Evolutionary conservation across 139 green algal genomes (phyloP).

Genomic region (Volvox reticuliferus): DNA sequence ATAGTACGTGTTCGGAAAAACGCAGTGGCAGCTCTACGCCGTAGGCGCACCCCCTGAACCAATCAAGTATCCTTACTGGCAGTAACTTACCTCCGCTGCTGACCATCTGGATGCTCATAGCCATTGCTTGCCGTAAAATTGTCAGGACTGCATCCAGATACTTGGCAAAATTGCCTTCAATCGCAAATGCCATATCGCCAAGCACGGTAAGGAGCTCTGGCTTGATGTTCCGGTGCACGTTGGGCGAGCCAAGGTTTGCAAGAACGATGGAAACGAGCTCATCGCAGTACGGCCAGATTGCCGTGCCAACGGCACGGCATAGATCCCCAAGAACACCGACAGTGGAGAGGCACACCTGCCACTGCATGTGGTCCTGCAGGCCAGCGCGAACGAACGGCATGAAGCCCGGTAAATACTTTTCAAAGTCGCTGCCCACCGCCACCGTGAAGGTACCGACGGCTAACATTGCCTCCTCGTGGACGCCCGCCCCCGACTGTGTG

Average conservation of each 20-base stretch:
- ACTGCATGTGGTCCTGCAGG: slow-evolving; percentile 90
- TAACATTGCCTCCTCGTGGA: slow-evolving; percentile 97
- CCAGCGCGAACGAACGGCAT: slow-evolving; percentile 88
- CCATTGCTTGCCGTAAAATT: slow-evolving; percentile 87
- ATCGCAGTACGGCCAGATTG: slow-evolving; percentile 89
- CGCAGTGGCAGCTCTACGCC: too few species aligned
- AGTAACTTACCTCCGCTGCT: background rate
- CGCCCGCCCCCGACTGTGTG: slow-evolving; percentile 61
- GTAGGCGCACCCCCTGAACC: too few species aligned
- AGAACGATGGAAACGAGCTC: slow-evolving; percentile 74
- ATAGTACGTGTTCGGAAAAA: too few species aligned
- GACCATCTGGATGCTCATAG: slow-evolving; percentile 68
- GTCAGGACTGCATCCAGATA: slow-evolving; percentile 86
- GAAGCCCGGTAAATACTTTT: slow-evolving; percentile 94
- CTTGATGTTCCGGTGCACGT: slow-evolving; percentile 95
- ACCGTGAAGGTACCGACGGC: slow-evolving; percentile 92
- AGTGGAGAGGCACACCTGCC: slow-evolving; percentile 83
- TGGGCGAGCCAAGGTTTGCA: slow-evolving; percentile 63
- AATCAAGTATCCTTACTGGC: too few species aligned
- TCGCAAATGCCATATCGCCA: slow-evolving; percentile 94
- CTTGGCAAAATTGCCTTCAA: slow-evolving; percentile 90
- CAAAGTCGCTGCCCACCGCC: slow-evolving; percentile 82
- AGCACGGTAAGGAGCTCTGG: slow-evolving; percentile 94
- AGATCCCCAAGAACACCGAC: slow-evolving; percentile 96
- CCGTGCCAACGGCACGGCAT: slow-evolving; percentile 84